Evolutionary conservation across 768 basidiomycete genomes (phyloP).

Genomic region (Tulasnella sp.): DNA sequence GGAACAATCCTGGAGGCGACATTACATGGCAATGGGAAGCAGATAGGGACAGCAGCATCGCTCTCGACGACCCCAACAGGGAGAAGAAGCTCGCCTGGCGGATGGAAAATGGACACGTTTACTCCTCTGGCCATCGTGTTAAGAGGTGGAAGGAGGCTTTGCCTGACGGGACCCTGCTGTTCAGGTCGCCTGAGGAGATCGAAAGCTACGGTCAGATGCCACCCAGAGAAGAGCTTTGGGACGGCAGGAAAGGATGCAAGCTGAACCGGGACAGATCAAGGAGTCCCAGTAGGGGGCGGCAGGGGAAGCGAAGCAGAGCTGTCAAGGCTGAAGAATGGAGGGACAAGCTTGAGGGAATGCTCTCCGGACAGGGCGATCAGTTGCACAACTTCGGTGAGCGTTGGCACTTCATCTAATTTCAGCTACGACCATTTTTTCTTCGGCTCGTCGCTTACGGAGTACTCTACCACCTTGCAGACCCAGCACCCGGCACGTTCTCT

Average conservation of each 20-base stretch:
- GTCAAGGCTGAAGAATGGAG: conserved; percentile 9
- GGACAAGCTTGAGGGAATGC: conserved; percentile 4
- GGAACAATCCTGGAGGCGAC: background rate
- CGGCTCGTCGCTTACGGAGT: background rate
- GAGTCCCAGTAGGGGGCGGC: background rate
- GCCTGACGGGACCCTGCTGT: background rate
- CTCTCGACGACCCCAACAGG: background rate
- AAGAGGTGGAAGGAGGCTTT: background rate
- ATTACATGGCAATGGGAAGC: background rate
- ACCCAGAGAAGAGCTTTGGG: background rate
- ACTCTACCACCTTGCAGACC: background rate
- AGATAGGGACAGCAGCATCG: background rate
- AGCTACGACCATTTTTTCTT: background rate
- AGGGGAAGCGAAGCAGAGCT: conserved; percentile 24
- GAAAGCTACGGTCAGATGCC: background rate
- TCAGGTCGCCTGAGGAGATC: background rate
- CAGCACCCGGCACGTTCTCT: background rate
- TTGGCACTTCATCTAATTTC: background rate
- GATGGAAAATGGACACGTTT: background rate
- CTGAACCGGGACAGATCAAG: background rate
- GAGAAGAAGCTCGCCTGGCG: background rate
- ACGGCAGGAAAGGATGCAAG: background rate
- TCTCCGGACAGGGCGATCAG: background rate
- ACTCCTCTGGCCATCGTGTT: background rate
- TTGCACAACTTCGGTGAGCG: background rate